Base-by-base conservation (phyloP, 495 filamentous ascomycete species). In the Trichoderma reesei region DNA sequence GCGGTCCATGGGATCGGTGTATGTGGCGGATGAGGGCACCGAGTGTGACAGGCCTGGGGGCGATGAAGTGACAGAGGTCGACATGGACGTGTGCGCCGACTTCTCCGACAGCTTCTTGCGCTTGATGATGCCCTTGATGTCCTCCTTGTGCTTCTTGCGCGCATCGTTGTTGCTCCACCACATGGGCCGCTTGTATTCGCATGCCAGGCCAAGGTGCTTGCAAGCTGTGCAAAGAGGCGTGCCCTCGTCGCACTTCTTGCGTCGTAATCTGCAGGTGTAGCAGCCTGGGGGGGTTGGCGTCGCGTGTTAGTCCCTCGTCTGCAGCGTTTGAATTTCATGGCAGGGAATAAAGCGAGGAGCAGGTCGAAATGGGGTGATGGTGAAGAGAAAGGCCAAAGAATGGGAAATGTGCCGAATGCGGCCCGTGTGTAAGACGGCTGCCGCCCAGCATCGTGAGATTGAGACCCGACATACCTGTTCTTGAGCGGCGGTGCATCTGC, bases 211-310 rank as follows among this genome's bases (percentile, higher is more conserved):
- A 48, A 98, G 85, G 69, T 96, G 89, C 72, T 84, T 88, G 83
- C 94, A 98, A 60, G 93, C 91, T 61, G 84, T 84, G 79, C 94
- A 98, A 67, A 85, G 79, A 42, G 90, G 89, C 69, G 89, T 89
- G 63, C 86, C 88, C 76, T 98, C 94, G 72, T 98, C 93, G 78
- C 94, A 98, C 85, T 98, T 98, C 84, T 98, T 97, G 69, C 94
- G 77, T 72, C 94, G 86, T 66, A 98, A 76, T 70, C 94, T 88
- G 80, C 94, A 98, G 63, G 93, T 98, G 76, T 93, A 98, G 83
- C 94, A 98, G 60, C 94, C 94, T 98, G n/a, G 36, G 69, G 44
- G 60, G 63, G 42, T 38, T 62, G 67, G 61, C 68, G 44, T 18
- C 42, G n/a, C 44, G 42, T 61, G 74, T 76, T 68, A 75, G 74